Base-by-base conservation (phyloP, 306 rosid species). In the peach (Prunus persica) region DNA sequence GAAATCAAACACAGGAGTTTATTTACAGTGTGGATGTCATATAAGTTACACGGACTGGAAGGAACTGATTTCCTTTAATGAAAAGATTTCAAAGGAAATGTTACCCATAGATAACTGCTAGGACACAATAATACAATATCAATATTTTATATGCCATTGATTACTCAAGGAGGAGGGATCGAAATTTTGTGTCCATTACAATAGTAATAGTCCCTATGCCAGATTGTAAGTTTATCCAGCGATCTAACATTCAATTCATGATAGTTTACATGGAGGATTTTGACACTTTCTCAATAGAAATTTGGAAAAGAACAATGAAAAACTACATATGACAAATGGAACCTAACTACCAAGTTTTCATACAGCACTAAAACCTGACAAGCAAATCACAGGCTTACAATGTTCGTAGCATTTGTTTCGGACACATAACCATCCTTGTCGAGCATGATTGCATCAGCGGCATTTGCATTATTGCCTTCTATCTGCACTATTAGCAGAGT, bases 391-490 rank as follows among this genome's bases (percentile, higher is more conserved):
- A 82, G 69, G 77, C 93, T 84, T 86, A 92, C 97, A 76, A 92
- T 84, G 83, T 90, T 92, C 18, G 96, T 90, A 60, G 97, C 97
- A 79, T 90, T 90, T 74, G 97, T 90, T 86, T 92, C 96, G 15
- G 96, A 92, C 28, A 92, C 89, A 83, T 83, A 92, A 62, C 96
- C 97, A 81, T 92, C 96, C 75, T 88, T 79, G 84, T 92, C 96
- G 5, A 92, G 93, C 97, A 92, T 92, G 84, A 90, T 86, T 62
- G 95, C 95, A 85, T 91, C 98, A 74, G 81, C 91, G 49, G 95
- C 95, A 30, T 85, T 85, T 45, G 90, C 98, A 81, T 93, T 91
- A 67, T 93, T 93, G 66, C 98, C 95, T 87, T 91, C 98, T 60
- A 93, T 85, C 98, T 93, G 86, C 87, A 80, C 60, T 76, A 38